Evolutionary conservation across 148 eudicot species (phyloP), one percentile per base, ranked within the genome.

Genomic region (Vaccinium vitisidaea): DNA sequence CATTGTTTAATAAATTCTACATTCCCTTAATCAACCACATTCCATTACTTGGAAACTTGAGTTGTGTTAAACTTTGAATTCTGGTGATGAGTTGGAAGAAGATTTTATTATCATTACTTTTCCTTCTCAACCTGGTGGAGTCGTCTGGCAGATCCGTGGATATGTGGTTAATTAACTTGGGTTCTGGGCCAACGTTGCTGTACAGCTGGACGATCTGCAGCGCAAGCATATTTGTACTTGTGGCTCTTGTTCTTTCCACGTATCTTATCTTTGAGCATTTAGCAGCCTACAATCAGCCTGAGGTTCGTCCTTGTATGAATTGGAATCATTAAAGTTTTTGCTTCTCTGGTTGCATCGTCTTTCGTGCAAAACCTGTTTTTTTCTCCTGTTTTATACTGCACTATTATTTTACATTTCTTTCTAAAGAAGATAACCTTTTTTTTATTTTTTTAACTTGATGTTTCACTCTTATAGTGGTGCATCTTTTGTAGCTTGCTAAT

Each of bases 251-350:
- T 87, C 89, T 97, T 77, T 95, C 99, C 84, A 83, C 88, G 82
- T 94, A 92, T 90, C 98, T 95, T 81, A 89, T 95, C 36, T 89
- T 94, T 53, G 98, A 97, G 94, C 99, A 95, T 87, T 87, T 97
- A 84, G 93, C 96, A 71, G 92, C 96, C 15, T 97, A 95, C 91
- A 90, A 97, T 88, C 98, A 95, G 86, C 99, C 99, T 54, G 98
- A 95, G 99, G 99, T 97, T 75, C 56, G 88, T 88, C 81, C 65
- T 21, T 50, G 58, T 55, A 14, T 55, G 70, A 10, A 39, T 63
- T 83, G 1, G 16, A 27, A 13, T 43, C 54, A 27, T 59, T 52
- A 49, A 15, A 19, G 0, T 19, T 73, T 81, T 49, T 10, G 9
- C 2, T 84, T 76, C 15, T 59, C 15, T 86, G 46, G 56, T 82